phyloP scores from a whole-genome alignment of 2,329 filamentous ascomycete genomes.

The Aspergillus unguis region DNA sequence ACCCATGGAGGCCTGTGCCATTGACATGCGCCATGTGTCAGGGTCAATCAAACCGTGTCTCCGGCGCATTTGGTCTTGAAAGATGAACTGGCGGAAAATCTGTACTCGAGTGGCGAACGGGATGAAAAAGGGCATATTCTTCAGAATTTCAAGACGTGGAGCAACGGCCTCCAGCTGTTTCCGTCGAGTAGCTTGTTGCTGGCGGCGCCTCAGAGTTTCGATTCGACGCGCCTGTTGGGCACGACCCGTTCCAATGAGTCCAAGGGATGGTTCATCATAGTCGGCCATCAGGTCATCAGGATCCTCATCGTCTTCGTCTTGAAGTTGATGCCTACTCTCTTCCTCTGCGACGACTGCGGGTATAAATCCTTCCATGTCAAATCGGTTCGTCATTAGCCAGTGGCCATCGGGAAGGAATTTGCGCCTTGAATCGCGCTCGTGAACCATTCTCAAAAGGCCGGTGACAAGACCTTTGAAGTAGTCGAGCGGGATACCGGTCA shows the following conservation, averaged over 20 bases:
- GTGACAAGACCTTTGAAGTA: slow-evolving; percentile 79
- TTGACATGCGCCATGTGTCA: slow-evolving; percentile 67
- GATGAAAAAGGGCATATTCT: slow-evolving; percentile 96
- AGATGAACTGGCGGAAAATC: slow-evolving; percentile 91
- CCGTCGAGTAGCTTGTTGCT: slow-evolving; percentile 64
- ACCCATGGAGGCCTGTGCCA: slow-evolving; percentile 46
- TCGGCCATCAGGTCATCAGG: slow-evolving; percentile 46
- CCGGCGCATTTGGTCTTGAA: slow-evolving; percentile 71
- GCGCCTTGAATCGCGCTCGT: slow-evolving; percentile 87
- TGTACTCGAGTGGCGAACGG: slow-evolving; percentile 87
- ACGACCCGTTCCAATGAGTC: slow-evolving; percentile 55
- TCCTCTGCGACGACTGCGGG: slow-evolving; percentile 84
- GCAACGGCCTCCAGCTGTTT: slow-evolving; percentile 74
- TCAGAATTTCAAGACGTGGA: slow-evolving; percentile 82
- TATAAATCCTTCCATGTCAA: slow-evolving; percentile 88
- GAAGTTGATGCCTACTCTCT: slow-evolving; percentile 67
- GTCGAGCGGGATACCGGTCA: slow-evolving; percentile 70
- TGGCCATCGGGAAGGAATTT: slow-evolving; percentile 78
- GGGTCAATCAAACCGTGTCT: slow-evolving; percentile 67
- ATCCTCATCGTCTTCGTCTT: slow-evolving; percentile 60
- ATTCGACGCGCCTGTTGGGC: slow-evolving; percentile 61
- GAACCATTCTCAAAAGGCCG: slow-evolving; percentile 77
- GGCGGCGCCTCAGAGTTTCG: slow-evolving; percentile 61
- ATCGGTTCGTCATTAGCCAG: slow-evolving; percentile 87
- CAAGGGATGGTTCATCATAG: slow-evolving; percentile 31